A percentile compares a stretch with the other conserved stretches of the same genome.
phyloP scores from a whole-genome alignment of 257 asterid genomes.

The Vinca minor region DNA sequence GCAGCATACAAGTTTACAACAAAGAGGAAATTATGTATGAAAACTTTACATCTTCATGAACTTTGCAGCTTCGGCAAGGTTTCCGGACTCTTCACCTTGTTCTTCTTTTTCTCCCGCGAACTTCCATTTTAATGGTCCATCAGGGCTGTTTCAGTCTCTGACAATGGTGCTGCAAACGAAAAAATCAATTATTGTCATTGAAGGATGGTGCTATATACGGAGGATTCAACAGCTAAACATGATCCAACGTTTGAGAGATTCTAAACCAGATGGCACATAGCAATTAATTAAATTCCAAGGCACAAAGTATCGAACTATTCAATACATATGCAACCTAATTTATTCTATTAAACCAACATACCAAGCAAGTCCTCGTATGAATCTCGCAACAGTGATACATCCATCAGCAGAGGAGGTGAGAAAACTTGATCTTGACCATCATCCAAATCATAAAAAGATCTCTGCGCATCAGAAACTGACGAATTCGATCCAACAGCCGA shows the following conservation, averaged over 20 bases:
- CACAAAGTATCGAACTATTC: neutral
- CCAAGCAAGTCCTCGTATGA: conserved; percentile 95
- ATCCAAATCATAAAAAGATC: conserved; percentile 67
- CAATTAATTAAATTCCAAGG: neutral
- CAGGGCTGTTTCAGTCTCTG: conserved; percentile 93
- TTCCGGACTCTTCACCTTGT: neutral
- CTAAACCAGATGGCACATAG: neutral
- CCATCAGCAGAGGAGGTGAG: conserved; percentile 93
- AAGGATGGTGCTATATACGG: neutral
- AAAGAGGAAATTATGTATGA: conserved; percentile 8
- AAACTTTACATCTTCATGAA: conserved; percentile 20
- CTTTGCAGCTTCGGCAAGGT: conserved; percentile 25
- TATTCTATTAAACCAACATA: conserved; percentile 24
- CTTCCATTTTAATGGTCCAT: conserved; percentile 63
- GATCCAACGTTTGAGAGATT: neutral
- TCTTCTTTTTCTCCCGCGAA: conserved; percentile 1
- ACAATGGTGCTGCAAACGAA: conserved; percentile 81
- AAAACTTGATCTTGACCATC: conserved; percentile 81
- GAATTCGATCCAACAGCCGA: conserved; percentile 72
- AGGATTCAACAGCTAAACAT: neutral
- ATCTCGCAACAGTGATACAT: conserved; percentile 62
- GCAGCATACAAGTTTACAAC: conserved; percentile 8
- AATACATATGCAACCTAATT: conserved; percentile 4
- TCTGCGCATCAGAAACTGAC: conserved; percentile 62
- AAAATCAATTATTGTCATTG: conserved; percentile 15